A percentile compares a stretch with the other conserved stretches of the same genome.
Conservation (phyloP, 1,284 basidiomycete genomes). For the Trichosporon asahii region DNA sequence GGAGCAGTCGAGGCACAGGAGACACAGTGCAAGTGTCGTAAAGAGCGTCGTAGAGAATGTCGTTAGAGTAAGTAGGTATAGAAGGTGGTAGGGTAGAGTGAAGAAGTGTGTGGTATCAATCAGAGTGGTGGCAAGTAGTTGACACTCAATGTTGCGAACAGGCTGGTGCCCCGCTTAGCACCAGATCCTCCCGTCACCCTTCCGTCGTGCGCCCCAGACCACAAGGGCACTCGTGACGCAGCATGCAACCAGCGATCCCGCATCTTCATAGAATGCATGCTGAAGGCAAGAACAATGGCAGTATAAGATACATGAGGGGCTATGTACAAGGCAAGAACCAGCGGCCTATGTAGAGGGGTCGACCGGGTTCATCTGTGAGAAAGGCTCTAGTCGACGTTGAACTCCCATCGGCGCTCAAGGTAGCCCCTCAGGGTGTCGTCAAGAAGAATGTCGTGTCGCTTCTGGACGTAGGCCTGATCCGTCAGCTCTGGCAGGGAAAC, state of each 20-base stretch:
- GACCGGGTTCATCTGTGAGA: neutral
- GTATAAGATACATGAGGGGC: constrained; percentile 5
- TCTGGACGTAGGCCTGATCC: constrained; percentile 84
- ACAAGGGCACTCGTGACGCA: neutral
- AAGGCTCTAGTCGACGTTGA: constrained; percentile 24
- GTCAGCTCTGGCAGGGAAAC: neutral
- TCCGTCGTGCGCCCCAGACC: neutral
- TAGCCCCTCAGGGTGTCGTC: constrained; percentile 92
- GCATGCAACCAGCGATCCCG: neutral
- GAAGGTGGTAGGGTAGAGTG: neutral
- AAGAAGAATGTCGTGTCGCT: constrained; percentile 88
- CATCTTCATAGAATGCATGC: neutral
- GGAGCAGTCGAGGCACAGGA: neutral
- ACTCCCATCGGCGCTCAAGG: constrained; percentile 62
- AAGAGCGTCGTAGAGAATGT: neutral
- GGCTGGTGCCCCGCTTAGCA: neutral
- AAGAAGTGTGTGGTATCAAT: neutral
- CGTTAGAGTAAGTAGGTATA: neutral
- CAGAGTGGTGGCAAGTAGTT: neutral
- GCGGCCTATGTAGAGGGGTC: constrained; percentile 8
- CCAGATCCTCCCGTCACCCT: neutral
- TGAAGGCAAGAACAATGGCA: neutral
- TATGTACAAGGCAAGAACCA: constrained; percentile 2
- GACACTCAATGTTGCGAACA: neutral
- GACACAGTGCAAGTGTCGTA: neutral